A percentile compares a stretch with the other conserved stretches of the same genome.
Evolutionary conservation across 371 early-diverging fungal genomes (phyloP).

Genomic region (Lichtheimia ornata): DNA sequence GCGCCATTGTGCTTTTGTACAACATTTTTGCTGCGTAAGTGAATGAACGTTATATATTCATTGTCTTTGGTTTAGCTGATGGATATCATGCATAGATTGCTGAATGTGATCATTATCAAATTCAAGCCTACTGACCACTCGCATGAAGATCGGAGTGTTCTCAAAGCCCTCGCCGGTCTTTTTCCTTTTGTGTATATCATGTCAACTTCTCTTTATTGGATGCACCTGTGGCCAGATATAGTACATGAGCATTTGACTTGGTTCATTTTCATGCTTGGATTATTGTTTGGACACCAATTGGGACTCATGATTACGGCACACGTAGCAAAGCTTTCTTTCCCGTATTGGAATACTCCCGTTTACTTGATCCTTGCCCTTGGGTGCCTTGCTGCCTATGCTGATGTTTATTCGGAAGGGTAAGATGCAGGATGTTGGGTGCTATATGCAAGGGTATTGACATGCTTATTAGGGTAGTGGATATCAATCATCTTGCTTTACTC

Average conservation of each 20-base stretch:
- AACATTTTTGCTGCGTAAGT: slow-evolving; percentile 65
- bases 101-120: slow-evolving; percentile 36
- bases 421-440: slow-evolving; percentile 7
- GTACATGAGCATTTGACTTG: slow-evolving; percentile 65
- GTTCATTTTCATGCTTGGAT: slow-evolving; percentile 70
- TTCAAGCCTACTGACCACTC: slow-evolving; percentile 36
- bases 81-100: slow-evolving; percentile 16
- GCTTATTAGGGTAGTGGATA: slow-evolving; percentile 16
- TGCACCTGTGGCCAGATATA: slow-evolving; percentile 69
- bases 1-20: slow-evolving; percentile 54
- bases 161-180: slow-evolving; percentile 61
- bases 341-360: slow-evolving; percentile 70
- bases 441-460: not conserved
- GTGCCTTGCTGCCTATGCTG: slow-evolving; percentile 63
- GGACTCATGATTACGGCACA: slow-evolving; percentile 86
- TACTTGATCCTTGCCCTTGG: slow-evolving; percentile 53
- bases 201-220: slow-evolving; percentile 64
- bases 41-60: not conserved
- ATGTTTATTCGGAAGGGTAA: slow-evolving; percentile 53
- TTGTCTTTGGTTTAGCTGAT: not conserved
- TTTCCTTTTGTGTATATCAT: slow-evolving; percentile 67
- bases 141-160: slow-evolving; percentile 44
- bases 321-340: slow-evolving; percentile 81
- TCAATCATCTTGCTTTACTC: slow-evolving; percentile 26
- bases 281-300: slow-evolving; percentile 85